Conservation (phyloP, 2,329 filamentous ascomycete species). For the Lasiodiplodia sp. region DNA sequence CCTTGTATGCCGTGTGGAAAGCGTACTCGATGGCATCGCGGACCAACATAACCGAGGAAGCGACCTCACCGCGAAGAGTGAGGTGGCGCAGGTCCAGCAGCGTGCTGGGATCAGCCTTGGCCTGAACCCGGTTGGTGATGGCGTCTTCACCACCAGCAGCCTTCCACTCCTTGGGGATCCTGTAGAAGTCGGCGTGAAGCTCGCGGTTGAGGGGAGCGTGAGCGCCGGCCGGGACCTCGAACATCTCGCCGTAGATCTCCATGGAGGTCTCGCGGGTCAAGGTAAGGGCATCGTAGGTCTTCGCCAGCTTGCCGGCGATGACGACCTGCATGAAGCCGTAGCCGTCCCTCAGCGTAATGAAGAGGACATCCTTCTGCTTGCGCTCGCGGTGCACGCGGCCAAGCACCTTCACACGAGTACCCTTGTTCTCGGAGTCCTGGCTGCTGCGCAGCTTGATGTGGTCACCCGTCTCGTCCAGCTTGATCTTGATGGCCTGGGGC, state of each 20-base stretch:
- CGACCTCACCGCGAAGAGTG: slow-evolving; percentile 81
- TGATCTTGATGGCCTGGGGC: slow-evolving; percentile 77
- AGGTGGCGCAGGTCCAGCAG: slow-evolving; percentile 86
- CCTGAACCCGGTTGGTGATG: slow-evolving; percentile 82
- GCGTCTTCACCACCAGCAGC: slow-evolving; percentile 88
- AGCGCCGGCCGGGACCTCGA: slow-evolving; percentile 77
- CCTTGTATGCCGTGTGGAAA: slow-evolving; percentile 80
- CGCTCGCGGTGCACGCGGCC: slow-evolving; percentile 84
- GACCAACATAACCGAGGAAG: slow-evolving; percentile 87
- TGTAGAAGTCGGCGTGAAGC: slow-evolving; percentile 88
- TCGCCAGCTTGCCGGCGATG: slow-evolving; percentile 79
- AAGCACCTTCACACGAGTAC: slow-evolving; percentile 78
- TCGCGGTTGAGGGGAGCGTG: slow-evolving; percentile 85
- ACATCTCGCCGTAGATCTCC: slow-evolving; percentile 83
- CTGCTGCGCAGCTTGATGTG: slow-evolving; percentile 62
- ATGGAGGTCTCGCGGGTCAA: slow-evolving; percentile 89
- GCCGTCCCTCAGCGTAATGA: slow-evolving; percentile 85
- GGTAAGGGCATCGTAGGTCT: slow-evolving; percentile 89
- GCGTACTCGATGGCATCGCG: slow-evolving; percentile 81
- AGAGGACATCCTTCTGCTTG: slow-evolving; percentile 83
- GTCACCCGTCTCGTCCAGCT: slow-evolving; percentile 72
- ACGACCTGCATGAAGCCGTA: slow-evolving; percentile 87
- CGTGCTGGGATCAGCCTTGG: slow-evolving; percentile 73
- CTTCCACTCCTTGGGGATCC: slow-evolving; percentile 70
- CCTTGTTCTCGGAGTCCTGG: slow-evolving; percentile 62